Evolutionary conservation across 345 rosid species (phyloP).

Genomic region (Hirschfeldia incana): DNA sequence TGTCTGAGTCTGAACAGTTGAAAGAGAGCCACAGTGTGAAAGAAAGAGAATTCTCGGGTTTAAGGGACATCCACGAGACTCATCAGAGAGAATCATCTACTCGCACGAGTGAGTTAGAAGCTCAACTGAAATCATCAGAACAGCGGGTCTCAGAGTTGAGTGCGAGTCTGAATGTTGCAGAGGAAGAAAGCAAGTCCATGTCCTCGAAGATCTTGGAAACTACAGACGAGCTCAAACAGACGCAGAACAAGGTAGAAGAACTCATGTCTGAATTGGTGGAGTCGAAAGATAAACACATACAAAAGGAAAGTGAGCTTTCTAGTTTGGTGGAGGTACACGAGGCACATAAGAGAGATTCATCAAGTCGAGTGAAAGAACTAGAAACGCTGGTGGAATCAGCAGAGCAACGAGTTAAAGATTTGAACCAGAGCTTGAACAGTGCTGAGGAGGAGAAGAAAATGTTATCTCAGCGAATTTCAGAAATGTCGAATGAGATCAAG

Average conservation of each 20-base stretch:
- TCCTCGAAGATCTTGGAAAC: conserved; percentile 51
- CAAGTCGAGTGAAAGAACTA: conserved; percentile 39
- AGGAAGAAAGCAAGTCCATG: conserved; percentile 62
- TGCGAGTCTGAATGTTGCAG: conserved; percentile 44
- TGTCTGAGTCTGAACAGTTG: conserved; percentile 47
- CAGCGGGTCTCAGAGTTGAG: conserved; percentile 46
- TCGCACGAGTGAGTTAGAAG: conserved; percentile 26
- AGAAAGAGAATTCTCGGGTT: conserved; percentile 51
- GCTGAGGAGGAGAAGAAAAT: conserved; percentile 57
- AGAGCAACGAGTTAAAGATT: conserved; percentile 50
- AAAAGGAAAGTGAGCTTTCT: conserved; percentile 60
- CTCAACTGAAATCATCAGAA: conserved; percentile 43
- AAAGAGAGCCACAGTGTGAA: conserved; percentile 36
- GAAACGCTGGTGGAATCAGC: conserved; percentile 47
- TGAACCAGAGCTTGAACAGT: conserved; percentile 46
- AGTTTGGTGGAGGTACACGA: conserved; percentile 41
- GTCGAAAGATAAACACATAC: conserved; percentile 46
- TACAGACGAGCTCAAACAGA: conserved; percentile 55
- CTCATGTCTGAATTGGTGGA: conserved; percentile 49
- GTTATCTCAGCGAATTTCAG: conserved; percentile 51
- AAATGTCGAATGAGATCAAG: conserved; percentile 53
- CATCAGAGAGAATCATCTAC: conserved; percentile 55
- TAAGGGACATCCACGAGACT: conserved; percentile 45
- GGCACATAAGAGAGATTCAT: conserved; percentile 53
- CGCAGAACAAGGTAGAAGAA: conserved; percentile 43